phyloP scores from a whole-genome alignment of 345 rosid species.

The Camelina sativa region DNA sequence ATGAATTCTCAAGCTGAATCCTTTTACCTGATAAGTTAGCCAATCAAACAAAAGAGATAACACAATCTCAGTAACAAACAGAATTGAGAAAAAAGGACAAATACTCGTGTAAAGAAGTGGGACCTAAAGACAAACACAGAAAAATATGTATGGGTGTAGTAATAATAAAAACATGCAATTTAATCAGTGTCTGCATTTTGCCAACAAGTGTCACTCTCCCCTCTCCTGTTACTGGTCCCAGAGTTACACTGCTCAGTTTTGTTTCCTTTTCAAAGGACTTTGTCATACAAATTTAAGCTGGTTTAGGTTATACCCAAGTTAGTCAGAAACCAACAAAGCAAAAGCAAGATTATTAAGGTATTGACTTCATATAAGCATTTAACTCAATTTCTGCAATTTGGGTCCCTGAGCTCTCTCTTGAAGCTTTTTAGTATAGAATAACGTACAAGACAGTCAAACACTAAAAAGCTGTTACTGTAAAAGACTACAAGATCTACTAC shows the following conservation, averaged over 20 bases:
- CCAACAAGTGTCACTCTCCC: slow-evolving; percentile 45
- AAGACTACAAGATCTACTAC: neutral
- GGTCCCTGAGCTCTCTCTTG: neutral
- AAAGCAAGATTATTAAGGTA: slow-evolving; percentile 24
- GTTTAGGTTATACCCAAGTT: too few species aligned
- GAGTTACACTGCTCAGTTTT: slow-evolving; percentile 30
- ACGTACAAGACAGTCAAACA: slow-evolving; percentile 4
- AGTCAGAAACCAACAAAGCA: slow-evolving; percentile 25
- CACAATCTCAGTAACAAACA: slow-evolving; percentile 41
- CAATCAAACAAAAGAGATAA: slow-evolving; percentile 32
- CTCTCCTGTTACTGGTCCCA: slow-evolving; percentile 35
- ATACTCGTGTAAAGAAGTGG: slow-evolving; percentile 34
- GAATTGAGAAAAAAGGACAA: slow-evolving; percentile 26
- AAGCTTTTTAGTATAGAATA: slow-evolving; percentile 14
- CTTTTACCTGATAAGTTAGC: neutral
- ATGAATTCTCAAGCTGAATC: slow-evolving; percentile 36
- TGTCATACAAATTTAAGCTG: too few species aligned
- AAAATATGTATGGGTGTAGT: slow-evolving; percentile 31
- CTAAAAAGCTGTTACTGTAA: neutral
- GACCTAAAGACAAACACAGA: slow-evolving; percentile 45
- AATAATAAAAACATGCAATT: slow-evolving; percentile 3
- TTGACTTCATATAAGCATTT: slow-evolving; percentile 8
- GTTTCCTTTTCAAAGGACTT: slow-evolving; percentile 26
- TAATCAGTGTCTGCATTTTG: slow-evolving; percentile 35
- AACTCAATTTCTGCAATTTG: slow-evolving; percentile 12